A percentile compares a stretch with the other conserved stretches of the same genome.
Conservation (phyloP, 1,284 basidiomycete genomes). For the Naganishia sp. region DNA sequence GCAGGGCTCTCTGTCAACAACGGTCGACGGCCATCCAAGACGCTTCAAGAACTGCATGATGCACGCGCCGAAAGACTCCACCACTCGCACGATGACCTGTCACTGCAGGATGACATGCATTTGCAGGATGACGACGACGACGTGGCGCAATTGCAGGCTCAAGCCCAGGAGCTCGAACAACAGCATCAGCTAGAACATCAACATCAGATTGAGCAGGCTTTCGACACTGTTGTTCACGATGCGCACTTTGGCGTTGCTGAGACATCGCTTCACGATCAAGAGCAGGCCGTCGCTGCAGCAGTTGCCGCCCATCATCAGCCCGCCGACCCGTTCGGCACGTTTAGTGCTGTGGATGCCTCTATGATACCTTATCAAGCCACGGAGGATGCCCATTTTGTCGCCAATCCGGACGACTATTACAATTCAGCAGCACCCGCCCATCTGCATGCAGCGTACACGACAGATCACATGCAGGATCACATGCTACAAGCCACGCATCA, state of each 20-base stretch:
- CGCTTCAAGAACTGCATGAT: not conserved
- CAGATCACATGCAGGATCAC: slow-evolving; percentile 20
- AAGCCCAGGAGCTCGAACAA: slow-evolving; percentile 23
- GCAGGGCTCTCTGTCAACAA: slow-evolving; percentile 24
- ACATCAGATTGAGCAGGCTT: slow-evolving; percentile 23
- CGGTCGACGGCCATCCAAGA: slow-evolving; percentile 19
- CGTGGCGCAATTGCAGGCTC: slow-evolving; percentile 23
- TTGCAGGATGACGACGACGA: slow-evolving; percentile 26
- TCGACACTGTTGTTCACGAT: slow-evolving; percentile 23
- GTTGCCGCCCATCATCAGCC: not conserved
- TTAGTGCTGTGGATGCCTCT: slow-evolving; percentile 2
- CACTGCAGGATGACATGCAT: not conserved
- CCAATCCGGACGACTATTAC: slow-evolving; percentile 24
- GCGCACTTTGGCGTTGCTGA: slow-evolving; percentile 22
- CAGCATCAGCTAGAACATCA: slow-evolving; percentile 26
- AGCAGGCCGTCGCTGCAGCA: slow-evolving; percentile 22
- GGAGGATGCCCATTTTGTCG: slow-evolving; percentile 13
- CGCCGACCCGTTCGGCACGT: slow-evolving; percentile 22
- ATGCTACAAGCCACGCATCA: slow-evolving; percentile 21
- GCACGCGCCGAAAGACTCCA: not conserved
- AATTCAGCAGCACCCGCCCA: slow-evolving; percentile 6
- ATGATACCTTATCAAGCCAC: slow-evolving; percentile 23
- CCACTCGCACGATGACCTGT: slow-evolving; percentile 6
- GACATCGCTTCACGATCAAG: slow-evolving; percentile 21
- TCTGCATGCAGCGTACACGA: slow-evolving; percentile 11